Evolutionary conservation across 495 filamentous ascomycete species (phyloP).

Genomic region (Aspergillus sclerotiicarbonarius): DNA sequence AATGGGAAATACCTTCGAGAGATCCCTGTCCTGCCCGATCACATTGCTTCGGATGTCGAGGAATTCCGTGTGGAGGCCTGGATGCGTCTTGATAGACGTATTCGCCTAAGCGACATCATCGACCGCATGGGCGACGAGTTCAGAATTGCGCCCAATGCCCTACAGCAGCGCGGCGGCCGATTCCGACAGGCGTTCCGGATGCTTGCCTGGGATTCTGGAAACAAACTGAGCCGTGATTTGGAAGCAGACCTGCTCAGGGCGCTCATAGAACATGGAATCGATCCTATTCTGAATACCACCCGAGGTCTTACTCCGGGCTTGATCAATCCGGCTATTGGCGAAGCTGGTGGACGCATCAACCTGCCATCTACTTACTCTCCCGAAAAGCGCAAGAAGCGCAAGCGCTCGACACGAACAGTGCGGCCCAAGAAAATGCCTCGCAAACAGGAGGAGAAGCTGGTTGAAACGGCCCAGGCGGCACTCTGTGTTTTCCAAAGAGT

Average conservation of each 20-base stretch:
- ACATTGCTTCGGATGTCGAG: slow-evolving; percentile 21
- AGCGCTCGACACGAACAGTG: neutral
- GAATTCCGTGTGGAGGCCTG: slow-evolving; percentile 27
- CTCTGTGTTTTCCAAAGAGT: neutral
- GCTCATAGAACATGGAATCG: slow-evolving; percentile 9
- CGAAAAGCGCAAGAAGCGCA: neutral
- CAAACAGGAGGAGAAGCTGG: neutral
- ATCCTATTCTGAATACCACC: slow-evolving; percentile 21
- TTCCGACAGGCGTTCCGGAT: slow-evolving; percentile 19
- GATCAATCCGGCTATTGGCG: slow-evolving; percentile 19
- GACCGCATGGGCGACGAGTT: slow-evolving; percentile 19
- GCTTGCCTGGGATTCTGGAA: slow-evolving; percentile 23
- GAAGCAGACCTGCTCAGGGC: slow-evolving; percentile 1
- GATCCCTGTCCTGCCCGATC: slow-evolving; percentile 19
- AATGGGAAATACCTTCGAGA: slow-evolving; percentile 12
- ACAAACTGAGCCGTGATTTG: slow-evolving; percentile 13
- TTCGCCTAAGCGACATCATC: slow-evolving; percentile 19
- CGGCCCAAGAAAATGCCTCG: neutral
- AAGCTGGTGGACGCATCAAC: slow-evolving; percentile 16
- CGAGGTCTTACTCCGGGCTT: slow-evolving; percentile 31
- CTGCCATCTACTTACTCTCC: slow-evolving; percentile 4
- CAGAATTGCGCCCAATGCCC: slow-evolving; percentile 13
- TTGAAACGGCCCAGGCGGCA: neutral
- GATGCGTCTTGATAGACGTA: slow-evolving; percentile 22
- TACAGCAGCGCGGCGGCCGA: slow-evolving; percentile 19